These are phyloP conservation scores for Pleurotus citrinopileatus DNA, from an alignment of 768 basidiomycete genomes.

Conservation along the genomic window DNA sequence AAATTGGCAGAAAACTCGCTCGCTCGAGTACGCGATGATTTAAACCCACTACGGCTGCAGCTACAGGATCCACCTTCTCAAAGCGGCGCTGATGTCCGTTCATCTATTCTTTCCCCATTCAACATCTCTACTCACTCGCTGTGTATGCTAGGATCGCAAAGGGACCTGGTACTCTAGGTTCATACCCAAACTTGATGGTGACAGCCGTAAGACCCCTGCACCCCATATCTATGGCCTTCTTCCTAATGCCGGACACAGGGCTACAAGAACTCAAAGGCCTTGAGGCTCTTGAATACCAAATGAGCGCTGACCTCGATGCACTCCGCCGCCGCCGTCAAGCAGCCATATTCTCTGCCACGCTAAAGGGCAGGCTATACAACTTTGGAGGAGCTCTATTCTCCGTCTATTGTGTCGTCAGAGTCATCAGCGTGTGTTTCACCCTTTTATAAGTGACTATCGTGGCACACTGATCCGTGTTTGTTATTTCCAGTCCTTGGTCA, in stretches of 20 bases:
- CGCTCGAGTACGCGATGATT: constrained; percentile 56
- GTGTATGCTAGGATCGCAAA: constrained; percentile 11
- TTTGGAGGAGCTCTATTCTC: constrained; percentile 54
- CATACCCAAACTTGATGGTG: constrained; percentile 47
- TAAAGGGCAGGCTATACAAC: constrained; percentile 50
- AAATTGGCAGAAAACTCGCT: constrained; percentile 56
- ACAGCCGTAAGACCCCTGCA: constrained; percentile 32
- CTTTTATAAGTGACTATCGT: not conserved
- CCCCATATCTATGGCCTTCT: not conserved
- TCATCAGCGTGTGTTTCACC: constrained; percentile 49
- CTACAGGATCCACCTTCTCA: constrained; percentile 16
- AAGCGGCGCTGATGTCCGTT: constrained; percentile 20
- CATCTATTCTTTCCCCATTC: constrained; percentile 5
- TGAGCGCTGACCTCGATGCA: constrained; percentile 52
- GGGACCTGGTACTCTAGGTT: constrained; percentile 49
- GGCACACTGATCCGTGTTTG: not conserved
- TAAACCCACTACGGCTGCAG: constrained; percentile 37
- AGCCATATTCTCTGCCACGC: constrained; percentile 48
- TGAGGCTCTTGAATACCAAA: constrained; percentile 65
- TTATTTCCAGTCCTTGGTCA: constrained; percentile 42
- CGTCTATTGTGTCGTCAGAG: constrained; percentile 62
- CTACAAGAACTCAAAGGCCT: constrained; percentile 62
- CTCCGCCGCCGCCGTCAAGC: constrained; percentile 47
- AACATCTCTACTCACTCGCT: constrained; percentile 8
- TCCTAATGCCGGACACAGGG: constrained; percentile 24